Evolutionary conservation across 768 basidiomycete species (phyloP), one percentile per base, ranked within the genome.

Genomic region (Lentinula detonsa): DNA sequence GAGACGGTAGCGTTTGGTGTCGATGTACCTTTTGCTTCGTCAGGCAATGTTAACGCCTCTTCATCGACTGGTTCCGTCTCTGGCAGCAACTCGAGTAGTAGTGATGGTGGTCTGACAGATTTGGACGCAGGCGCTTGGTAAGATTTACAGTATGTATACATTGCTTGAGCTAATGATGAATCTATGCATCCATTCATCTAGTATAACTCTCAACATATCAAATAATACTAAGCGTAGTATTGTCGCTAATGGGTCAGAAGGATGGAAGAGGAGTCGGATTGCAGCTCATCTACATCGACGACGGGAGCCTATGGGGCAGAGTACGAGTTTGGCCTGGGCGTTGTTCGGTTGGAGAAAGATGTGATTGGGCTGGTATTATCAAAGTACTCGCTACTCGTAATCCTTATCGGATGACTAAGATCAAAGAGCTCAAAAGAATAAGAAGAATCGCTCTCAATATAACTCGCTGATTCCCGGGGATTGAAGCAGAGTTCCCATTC

Each of bases 231-330:
- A 46, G 28, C 42, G 56, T 31, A 57, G 34, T 16, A 3, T 57
- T 16, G 15, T 23, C 42, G 28, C 43, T 5, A 10, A 28, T 23
- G 15, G 13, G 5, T 21, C 35, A 9, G 57, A 59, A 18, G 56
- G 57, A 5, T 59, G 57, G 57, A 59, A 49, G 18, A 23, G 57
- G 21, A 59, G 57, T 40, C 28, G 57, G 21, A 59, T 59, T 23
- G 57, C 57, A 6, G 57, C 57, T 33, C 57, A 59, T 37, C 16
- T 46, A 13, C 45, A 59, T 59, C 43, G 45, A 18, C 57, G 57
- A 6, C 21, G 55, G 15, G 15, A 52, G 8, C 16, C 16, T 6
- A 54, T 39, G 5, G 18, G 15, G 18, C 16, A 9, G 18, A 39
- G 35, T n/a, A 33, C 35, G 37, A 54, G 53, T 54, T 40, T 54